Evolutionary conservation across 768 basidiomycete genomes (phyloP).

Genomic region (Lentinus brumalis): DNA sequence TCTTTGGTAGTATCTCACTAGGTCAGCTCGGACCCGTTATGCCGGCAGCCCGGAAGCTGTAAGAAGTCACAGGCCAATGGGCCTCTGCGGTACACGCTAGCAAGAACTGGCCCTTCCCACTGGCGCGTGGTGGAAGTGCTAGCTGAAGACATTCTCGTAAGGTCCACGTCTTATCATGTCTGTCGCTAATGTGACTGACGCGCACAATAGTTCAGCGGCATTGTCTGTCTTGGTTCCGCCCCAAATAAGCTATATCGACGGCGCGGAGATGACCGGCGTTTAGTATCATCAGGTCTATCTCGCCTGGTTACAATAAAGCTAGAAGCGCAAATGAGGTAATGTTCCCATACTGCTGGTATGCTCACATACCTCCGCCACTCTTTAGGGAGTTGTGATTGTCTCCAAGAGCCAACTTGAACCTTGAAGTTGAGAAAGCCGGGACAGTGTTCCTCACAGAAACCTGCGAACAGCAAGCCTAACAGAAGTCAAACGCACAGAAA

Average conservation of each 20-base stretch:
- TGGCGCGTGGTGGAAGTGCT: no score
- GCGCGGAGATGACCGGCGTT: background rate
- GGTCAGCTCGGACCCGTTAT: no score
- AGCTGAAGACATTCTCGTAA: no score
- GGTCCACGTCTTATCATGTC: no score
- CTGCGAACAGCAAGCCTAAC: background rate
- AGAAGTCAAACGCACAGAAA: background rate
- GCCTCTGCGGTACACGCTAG: no score
- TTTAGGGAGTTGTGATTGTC: no score
- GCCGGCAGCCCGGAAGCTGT: no score
- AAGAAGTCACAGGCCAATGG: no score
- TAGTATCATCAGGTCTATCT: background rate
- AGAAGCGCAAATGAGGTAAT: background rate
- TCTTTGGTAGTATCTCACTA: no score
- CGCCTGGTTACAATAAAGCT: background rate
- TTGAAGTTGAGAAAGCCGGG: background rate
- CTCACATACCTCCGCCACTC: background rate
- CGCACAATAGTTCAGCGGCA: background rate
- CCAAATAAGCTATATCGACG: background rate
- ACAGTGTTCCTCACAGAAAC: background rate
- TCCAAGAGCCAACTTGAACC: background rate
- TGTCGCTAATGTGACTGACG: no score
- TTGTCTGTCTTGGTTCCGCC: background rate
- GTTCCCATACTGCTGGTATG: background rate
- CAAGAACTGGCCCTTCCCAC: no score